These are phyloP conservation scores for Talaromyces sp. DNA, from an alignment of 2,329 filamentous ascomycete species.

Conservation along the genomic window DNA sequence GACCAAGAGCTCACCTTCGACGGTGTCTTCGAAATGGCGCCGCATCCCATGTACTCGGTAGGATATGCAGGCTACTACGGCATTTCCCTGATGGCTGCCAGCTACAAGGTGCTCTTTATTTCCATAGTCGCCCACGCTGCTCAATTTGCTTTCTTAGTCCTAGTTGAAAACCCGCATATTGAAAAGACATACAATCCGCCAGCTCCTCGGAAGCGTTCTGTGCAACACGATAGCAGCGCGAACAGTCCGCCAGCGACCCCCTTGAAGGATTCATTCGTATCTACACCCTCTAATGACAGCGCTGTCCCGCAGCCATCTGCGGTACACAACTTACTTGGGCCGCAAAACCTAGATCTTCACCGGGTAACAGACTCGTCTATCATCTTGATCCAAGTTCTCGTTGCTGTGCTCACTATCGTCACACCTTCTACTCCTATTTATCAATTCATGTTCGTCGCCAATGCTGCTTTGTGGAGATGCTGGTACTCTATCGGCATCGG, in stretches of 20 bases:
- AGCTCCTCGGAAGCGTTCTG: constrained; percentile 57
- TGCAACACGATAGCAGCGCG: constrained; percentile 16
- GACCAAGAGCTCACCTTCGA: constrained; percentile 98
- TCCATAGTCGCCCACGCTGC: constrained; percentile 91
- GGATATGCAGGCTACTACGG: constrained; percentile 98
- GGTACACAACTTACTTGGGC: constrained; percentile 77
- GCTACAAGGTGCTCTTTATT: constrained; percentile 95
- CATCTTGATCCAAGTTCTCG: constrained; percentile 68
- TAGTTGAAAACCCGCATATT: constrained; percentile 96
- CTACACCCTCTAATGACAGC: constrained; percentile 21
- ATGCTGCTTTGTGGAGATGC: constrained; percentile 76
- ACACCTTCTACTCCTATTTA: constrained; percentile 72
- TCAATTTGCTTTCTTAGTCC: constrained; percentile 85
- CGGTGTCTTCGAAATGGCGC: constrained; percentile 97
- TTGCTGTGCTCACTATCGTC: constrained; percentile 65
- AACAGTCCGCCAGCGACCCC: constrained; percentile 1
- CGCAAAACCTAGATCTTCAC: constrained; percentile 81
- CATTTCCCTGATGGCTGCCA: constrained; percentile 95
- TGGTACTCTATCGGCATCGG: constrained; percentile 92
- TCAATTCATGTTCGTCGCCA: constrained; percentile 72
- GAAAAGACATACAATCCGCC: constrained; percentile 96
- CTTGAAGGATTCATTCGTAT: constrained; percentile 9
- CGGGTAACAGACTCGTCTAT: constrained; percentile 79
- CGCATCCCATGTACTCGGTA: constrained; percentile 98
- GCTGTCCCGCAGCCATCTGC: constrained; percentile 51